phyloP scores from a whole-genome alignment of 1,139 yeast genomes.

The Wickerhamomyces sp. region DNA sequence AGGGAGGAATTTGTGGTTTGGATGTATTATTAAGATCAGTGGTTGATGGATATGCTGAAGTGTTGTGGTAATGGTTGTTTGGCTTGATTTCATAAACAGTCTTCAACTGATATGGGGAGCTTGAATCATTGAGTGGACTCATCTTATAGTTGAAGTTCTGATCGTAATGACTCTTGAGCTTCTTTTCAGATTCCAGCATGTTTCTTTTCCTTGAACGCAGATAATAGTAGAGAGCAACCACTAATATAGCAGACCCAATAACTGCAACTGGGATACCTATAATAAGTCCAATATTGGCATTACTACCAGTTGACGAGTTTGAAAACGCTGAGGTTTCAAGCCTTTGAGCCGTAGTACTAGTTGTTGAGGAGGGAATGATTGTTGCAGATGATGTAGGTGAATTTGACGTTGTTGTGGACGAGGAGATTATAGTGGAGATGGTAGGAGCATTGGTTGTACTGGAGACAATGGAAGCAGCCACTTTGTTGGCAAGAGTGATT shows the following conservation, averaged over 20 bases:
- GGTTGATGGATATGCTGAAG: no score
- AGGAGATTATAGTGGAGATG: slow-evolving; percentile 5
- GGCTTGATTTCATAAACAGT: slow-evolving; percentile 14
- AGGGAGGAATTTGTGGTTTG: neutral
- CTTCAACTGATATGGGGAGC: slow-evolving; percentile 11
- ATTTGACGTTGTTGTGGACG: neutral
- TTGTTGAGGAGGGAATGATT: slow-evolving; percentile 4
- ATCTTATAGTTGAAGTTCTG: slow-evolving; percentile 20
- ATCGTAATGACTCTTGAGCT: slow-evolving; percentile 15
- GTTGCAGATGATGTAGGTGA: slow-evolving; percentile 2
- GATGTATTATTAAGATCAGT: no score
- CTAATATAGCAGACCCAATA: slow-evolving; percentile 10
- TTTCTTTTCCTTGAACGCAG: slow-evolving; percentile 7
- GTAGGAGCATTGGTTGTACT: slow-evolving; percentile 11
- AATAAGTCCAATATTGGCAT: slow-evolving; percentile 17
- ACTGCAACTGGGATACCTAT: slow-evolving; percentile 23
- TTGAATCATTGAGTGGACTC: slow-evolving; percentile 5
- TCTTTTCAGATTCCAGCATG: slow-evolving; percentile 4
- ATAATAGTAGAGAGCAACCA: slow-evolving; percentile 13
- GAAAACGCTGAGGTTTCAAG: slow-evolving; percentile 1
- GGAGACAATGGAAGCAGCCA: neutral
- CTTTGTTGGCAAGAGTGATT: slow-evolving; percentile 10
- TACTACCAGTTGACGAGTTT: slow-evolving; percentile 4
- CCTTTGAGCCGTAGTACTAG: slow-evolving; percentile 4
- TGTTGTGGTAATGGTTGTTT: neutral